Base-by-base conservation (phyloP, 805 yeast species). In the Candida verbasci region DNA sequence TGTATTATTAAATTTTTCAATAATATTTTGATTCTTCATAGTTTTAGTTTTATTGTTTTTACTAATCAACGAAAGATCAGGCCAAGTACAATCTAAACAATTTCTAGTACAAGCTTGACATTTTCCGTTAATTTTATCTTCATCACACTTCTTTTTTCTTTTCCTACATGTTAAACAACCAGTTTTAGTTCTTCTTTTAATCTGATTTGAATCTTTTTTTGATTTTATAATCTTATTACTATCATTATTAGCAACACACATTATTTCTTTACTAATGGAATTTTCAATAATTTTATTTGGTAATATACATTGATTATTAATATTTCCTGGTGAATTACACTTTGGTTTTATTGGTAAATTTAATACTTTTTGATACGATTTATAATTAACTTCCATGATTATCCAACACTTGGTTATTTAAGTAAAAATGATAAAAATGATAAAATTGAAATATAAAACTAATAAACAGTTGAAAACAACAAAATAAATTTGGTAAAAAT, bases 111-210 rank as follows among this genome's bases (percentile, higher is more conserved):
- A 68, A 5, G 61, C 71, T 45, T 65, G 69, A 45, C 73, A 68
- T 44, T 68, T 68, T 5, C 72, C 72, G 39, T 59, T 60, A 8
- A 55, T 60, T 23, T 48, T 61, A 25, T 56, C 55, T 43, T 75
- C 76, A 47, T 78, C 82, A 55, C 85, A 78, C 60, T 78, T 78
- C 60, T 80, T 70, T 58, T 79, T 80, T 48, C 83, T 69, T 42
- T 72, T 69, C 36, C 84, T 66, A 53, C 86, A 80, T 31, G 79
- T 77, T 43, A 77, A 62, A 47, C 83, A 78, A 3, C 78, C 78
- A 3, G 76, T 69, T 42, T 71, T 65, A 5, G 72, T 68, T 48
- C 76, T 52, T 44, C 52, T 51, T 37, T 50, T 48, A 26, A 26
- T 43, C 32, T 35, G 36, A 18, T 30, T 21, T 50, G 46, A 6